Conservation (phyloP, 495 filamentous ascomycete genomes). For the Annulohypoxylon bovei region DNA sequence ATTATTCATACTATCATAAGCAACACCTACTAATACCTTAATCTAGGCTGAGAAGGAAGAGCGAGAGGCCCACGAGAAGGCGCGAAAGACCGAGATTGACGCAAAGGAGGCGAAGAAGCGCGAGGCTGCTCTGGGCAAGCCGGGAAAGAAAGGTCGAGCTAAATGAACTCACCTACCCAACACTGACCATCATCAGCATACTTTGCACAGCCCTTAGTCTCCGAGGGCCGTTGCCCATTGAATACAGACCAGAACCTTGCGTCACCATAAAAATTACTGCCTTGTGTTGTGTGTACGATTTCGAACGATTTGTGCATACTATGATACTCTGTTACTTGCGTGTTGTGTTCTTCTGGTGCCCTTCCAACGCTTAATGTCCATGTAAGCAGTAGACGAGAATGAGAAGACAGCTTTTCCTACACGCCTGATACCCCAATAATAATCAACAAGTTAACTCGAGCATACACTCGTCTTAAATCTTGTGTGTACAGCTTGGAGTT, state of each 20-base stretch:
- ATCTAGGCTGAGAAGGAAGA: conserved; percentile 76
- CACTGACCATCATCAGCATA: conserved; percentile 22
- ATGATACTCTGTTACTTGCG: not conserved
- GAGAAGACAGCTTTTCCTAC: too few species aligned
- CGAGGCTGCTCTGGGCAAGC: conserved; percentile 58
- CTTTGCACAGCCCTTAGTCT: conserved; percentile 1
- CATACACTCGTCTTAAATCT: too few species aligned
- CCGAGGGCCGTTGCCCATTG: not conserved
- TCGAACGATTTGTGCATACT: not conserved
- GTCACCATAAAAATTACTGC: not conserved
- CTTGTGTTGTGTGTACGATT: not conserved
- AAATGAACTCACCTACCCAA: conserved; percentile 14
- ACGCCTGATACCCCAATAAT: too few species aligned
- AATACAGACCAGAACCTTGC: conserved; percentile 16
- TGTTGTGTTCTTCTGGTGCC: too few species aligned
- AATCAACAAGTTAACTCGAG: too few species aligned
- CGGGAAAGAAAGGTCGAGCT: conserved; percentile 51
- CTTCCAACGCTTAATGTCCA: too few species aligned
- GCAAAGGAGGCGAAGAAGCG: conserved; percentile 74
- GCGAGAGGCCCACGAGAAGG: conserved; percentile 68
- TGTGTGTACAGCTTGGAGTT: too few species aligned
- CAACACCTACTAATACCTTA: conserved; percentile 17
- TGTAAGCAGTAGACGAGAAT: too few species aligned
- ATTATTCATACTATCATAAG: not conserved
- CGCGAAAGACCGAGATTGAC: conserved; percentile 59